Conservation (phyloP, 495 filamentous ascomycete genomes). For the Penicillium tannophilum region DNA sequence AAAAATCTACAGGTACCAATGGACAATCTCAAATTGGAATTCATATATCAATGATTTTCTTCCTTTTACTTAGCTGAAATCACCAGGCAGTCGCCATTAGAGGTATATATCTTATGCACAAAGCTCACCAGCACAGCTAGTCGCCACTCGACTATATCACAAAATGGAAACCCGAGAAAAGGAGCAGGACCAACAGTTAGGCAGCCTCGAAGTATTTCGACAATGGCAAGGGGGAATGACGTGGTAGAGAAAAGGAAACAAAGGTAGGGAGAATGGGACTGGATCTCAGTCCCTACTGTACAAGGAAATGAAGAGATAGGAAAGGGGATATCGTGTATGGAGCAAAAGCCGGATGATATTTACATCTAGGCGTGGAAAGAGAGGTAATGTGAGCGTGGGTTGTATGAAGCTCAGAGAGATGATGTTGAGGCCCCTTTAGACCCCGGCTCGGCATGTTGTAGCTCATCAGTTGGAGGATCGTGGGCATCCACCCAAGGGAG, state of each 20-base stretch:
- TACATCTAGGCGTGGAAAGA: background rate
- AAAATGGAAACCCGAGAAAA: background rate
- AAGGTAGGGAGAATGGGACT: background rate
- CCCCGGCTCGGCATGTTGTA: background rate
- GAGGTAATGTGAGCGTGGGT: background rate
- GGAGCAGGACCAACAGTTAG: background rate
- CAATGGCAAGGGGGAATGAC: background rate
- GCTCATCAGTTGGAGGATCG: background rate
- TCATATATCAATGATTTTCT: background rate
- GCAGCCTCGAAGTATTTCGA: background rate
- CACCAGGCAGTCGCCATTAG: background rate
- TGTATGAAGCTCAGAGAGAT: constrained; percentile 7
- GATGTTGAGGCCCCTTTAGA: constrained; percentile 4
- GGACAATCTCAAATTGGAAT: too few relatives aligned
- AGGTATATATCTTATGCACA: background rate
- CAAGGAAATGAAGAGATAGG: background rate
- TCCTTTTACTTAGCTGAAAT: background rate
- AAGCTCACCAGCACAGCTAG: background rate
- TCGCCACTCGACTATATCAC: background rate
- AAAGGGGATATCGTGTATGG: too few relatives aligned
- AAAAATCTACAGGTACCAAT: too few relatives aligned
- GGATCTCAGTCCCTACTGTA: constrained; percentile 11
- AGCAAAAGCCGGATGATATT: too few relatives aligned
- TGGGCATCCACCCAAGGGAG: constrained; percentile 9
- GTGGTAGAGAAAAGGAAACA: background rate